A percentile compares a stretch with the other conserved stretches of the same genome.
These are phyloP conservation scores for Massariosphaeria phaeospora DNA, from an alignment of 495 filamentous ascomycete species.

Conservation along the genomic window DNA sequence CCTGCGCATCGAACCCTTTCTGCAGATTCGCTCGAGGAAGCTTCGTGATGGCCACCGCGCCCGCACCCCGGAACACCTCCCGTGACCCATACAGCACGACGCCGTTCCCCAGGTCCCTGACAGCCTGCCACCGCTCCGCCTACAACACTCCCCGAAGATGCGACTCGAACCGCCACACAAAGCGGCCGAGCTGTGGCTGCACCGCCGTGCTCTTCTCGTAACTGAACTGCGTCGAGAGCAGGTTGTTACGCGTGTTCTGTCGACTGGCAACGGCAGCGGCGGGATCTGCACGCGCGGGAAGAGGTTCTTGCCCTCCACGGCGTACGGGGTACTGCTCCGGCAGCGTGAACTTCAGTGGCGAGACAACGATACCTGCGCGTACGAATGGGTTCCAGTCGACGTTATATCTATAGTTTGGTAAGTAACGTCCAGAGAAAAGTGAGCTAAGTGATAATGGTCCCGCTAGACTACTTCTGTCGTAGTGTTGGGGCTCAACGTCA, in stretches of 20 bases:
- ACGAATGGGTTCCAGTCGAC: conserved; percentile 31
- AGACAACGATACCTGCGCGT: conserved; percentile 4
- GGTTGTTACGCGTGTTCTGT: conserved; percentile 19
- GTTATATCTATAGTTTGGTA: too few relatives aligned
- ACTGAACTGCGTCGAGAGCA: conserved; percentile 9
- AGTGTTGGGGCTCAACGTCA: too few relatives aligned
- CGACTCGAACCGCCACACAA: conserved; percentile 25
- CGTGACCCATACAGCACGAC: conserved; percentile 26
- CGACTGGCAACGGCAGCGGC: conserved; percentile 22
- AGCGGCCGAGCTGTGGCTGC: conserved; percentile 10
- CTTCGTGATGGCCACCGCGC: conserved; percentile 5
- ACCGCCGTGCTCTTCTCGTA: conserved; percentile 25
- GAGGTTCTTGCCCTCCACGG: conserved; percentile 10
- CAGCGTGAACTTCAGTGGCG: not conserved
- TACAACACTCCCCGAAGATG: not conserved
- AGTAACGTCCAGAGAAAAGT: too few relatives aligned
- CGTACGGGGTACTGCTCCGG: conserved; percentile 4
- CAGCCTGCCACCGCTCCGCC: conserved; percentile 21
- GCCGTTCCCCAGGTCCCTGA: conserved; percentile 15
- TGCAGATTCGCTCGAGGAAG: conserved; percentile 11
- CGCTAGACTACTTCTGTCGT: too few relatives aligned
- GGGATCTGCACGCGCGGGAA: conserved; percentile 20
- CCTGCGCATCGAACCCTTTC: conserved; percentile 24
- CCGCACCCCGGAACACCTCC: conserved; percentile 20
- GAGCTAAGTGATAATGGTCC: too few relatives aligned